Conservation (phyloP, 1,284 basidiomycete species). For the Puccinia horiana region DNA sequence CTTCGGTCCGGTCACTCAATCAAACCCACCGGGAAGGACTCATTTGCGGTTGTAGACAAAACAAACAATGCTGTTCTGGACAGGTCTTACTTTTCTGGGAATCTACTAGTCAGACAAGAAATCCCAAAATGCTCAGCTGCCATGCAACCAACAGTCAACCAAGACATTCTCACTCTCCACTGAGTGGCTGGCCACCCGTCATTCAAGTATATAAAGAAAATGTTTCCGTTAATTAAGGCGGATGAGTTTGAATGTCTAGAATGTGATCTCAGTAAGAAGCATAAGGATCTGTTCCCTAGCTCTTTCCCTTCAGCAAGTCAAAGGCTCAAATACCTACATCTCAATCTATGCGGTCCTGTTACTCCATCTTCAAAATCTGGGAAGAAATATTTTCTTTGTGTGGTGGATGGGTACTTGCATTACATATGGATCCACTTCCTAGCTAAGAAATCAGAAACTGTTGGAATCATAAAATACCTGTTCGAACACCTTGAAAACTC, state of each 20-base stretch:
- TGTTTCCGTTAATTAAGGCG: neutral
- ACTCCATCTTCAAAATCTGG: neutral
- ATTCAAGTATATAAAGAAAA: neutral
- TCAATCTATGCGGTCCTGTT: neutral
- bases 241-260: neutral
- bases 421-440: slow-evolving; percentile 10
- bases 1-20: neutral
- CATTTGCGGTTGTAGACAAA: neutral
- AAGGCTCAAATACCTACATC: slow-evolving; percentile 1
- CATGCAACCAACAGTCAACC: neutral
- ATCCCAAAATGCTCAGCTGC: neutral
- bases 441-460: neutral
- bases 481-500: neutral
- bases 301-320: neutral
- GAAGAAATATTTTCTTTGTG: neutral
- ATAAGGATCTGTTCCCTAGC: slow-evolving; percentile 15
- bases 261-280: neutral
- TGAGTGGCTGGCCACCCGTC: neutral
- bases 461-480: neutral
- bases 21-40: neutral
- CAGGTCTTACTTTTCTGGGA: neutral
- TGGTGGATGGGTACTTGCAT: slow-evolving; percentile 4
- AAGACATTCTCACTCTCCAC: neutral
- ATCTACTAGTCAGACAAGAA: neutral
- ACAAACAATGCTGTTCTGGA: too few relatives aligned